Evolutionary conservation across 495 filamentous ascomycete genomes (phyloP), one percentile per base, ranked within the genome.

Genomic region (Xylaria castorea): DNA sequence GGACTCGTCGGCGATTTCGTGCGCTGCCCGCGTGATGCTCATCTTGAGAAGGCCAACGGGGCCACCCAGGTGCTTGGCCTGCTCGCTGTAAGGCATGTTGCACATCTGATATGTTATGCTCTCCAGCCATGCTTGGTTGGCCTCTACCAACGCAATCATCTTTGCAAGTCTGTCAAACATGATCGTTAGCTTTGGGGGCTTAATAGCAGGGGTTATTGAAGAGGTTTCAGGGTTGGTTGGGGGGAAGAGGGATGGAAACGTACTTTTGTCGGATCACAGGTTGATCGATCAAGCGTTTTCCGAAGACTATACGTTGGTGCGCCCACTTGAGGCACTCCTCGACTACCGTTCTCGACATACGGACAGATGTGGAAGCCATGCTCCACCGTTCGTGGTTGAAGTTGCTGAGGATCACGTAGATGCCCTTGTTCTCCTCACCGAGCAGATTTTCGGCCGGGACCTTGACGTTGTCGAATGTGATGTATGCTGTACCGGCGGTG

Each of bases 291-390:
- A 97, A 85, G 32, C 89, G 90, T 87, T 94, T 95, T 71, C 86
- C 86, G 79, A 95, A 96, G 73, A 97, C 93, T n/a, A 94, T 85
- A 48, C 94, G 90, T 81, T 97, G 94, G 84, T 95, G 93, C 71
- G 90, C 88, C 93, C 94, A 97, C 79, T 96, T 96, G 71, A 97
- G 83, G 76, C 91, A 95, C 77, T 97, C 94, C 75, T 96, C 93
- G 4, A 93, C 91, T 0, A 96, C 86, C 0, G 89, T 85, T 70
- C 92, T 88, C 61, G 85, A 89, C 80, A 85, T 84, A 32, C 92
- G 90, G 72, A 91, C 87, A 0, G 91, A 89, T 51, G 82, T 91
- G 75, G 83, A 85, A 50, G 82, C 75, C 91, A 93, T 92, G 84
- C 88, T 91, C 86, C 89, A 92, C 8, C 91, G 88, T 83, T 92